Base-by-base conservation (phyloP, 257 asterid species). In the Avicennia marina region DNA sequence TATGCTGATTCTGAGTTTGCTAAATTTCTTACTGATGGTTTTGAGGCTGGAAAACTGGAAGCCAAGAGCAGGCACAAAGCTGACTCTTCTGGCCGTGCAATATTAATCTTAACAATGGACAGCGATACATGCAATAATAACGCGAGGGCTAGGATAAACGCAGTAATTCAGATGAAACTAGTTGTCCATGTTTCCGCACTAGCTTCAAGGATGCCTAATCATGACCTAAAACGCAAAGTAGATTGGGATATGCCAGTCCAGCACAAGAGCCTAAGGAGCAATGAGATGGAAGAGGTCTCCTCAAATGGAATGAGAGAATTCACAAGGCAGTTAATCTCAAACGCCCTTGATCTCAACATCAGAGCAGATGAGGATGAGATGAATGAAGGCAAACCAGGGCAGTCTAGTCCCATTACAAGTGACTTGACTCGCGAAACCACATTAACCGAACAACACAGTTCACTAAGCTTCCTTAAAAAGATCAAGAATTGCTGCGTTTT, bases 331-430 rank as follows among this genome's bases (percentile, higher is more conserved):
- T 44, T 51, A 34, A 76, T 63, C 55, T 43, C 80, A 56, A 80
- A 58, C 31, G 56, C 59, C 40, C 82, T 84, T 52, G 89, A 84
- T 71, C 89, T 84, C 69, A 84, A 84, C 63, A 63, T 81, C 34
- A 72, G 56, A 65, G 83, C 72, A 0, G 79, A 76, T 0, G 87
- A 74, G 58, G 75, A 56, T 11, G 73, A 77, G 5, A 65, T 44
- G 4, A 62, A 49, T 4, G 66, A 63, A 46, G 52, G n/a, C 1
- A 42, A 26, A 33, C 44, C 50, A 1, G 65, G 63, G 16, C 75
- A 66, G 29, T 33, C 52, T 6, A 66, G 60, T 47, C 60, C 71
- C 17, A 52, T 62, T 68, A 52, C 70, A 50, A 76, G 76, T 48
- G 76, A 76, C 26, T 38, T 55, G 36, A 66, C 74, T 43, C 70